Evolutionary conservation across 352 stramenopile genomes (phyloP).

Genomic region (Phytophthora capsici): DNA sequence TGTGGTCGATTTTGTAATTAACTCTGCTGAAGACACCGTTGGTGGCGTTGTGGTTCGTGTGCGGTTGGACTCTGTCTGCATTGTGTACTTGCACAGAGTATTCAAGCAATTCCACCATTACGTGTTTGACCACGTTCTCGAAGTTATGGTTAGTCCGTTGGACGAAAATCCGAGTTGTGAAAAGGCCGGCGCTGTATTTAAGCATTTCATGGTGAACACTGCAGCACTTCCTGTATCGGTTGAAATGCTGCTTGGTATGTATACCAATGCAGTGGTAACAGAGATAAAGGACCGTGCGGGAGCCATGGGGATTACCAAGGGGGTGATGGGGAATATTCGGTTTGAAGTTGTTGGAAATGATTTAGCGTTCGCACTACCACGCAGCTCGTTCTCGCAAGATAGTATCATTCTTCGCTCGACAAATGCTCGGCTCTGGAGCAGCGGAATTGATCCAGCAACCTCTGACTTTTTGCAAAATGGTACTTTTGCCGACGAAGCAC

Average conservation of each 20-base stretch:
- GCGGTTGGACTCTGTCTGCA: constrained; percentile 79
- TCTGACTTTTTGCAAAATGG: constrained; percentile 84
- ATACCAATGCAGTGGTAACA: constrained; percentile 31
- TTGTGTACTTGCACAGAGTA: constrained; percentile 86
- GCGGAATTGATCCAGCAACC: constrained; percentile 57
- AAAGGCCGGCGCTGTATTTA: constrained; percentile 40
- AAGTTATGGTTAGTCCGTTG: constrained; percentile 35
- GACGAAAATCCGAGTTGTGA: constrained; percentile 35
- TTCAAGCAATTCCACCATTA: constrained; percentile 90
- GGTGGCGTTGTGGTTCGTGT: constrained; percentile 43
- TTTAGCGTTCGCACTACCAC: constrained; percentile 75
- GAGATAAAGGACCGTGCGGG: constrained; percentile 20
- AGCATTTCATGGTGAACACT: constrained; percentile 43
- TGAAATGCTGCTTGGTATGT: constrained; percentile 46
- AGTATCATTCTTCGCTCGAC: constrained; percentile 79
- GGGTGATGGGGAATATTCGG: constrained; percentile 20
- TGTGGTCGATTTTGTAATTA: constrained; percentile 69
- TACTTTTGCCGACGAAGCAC: constrained; percentile 68
- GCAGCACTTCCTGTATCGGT: constrained; percentile 45
- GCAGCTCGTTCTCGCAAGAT: constrained; percentile 81
- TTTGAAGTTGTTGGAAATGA: constrained; percentile 86
- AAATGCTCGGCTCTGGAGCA: constrained; percentile 78
- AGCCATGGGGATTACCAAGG: constrained; percentile 28
- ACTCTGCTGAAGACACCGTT: constrained; percentile 18
- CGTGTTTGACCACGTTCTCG: constrained; percentile 59